A percentile compares a stretch with the other conserved stretches of the same genome.
These are phyloP conservation scores for Beauveria australis DNA, from an alignment of 2,329 filamentous ascomycete genomes.

Conservation along the genomic window DNA sequence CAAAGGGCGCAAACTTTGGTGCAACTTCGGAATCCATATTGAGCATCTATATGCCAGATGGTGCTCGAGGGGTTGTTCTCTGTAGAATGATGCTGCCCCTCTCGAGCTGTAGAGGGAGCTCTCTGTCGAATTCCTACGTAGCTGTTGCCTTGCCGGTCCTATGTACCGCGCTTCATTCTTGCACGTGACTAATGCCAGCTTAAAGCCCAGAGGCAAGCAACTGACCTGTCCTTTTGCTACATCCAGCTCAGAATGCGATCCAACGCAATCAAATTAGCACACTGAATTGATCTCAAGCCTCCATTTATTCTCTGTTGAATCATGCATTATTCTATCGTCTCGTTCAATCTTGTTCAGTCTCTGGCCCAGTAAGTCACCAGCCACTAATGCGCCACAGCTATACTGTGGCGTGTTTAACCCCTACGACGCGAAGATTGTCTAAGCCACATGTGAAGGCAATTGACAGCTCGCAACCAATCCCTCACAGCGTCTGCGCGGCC, in stretches of 20 bases:
- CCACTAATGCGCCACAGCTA: constrained; percentile 3
- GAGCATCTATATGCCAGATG: constrained; percentile 8
- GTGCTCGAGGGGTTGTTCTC: background rate
- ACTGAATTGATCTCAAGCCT: no score
- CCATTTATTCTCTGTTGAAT: background rate
- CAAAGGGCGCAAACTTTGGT: constrained; percentile 79
- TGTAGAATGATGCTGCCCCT: background rate
- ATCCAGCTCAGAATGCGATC: no score
- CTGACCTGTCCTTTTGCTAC: no score
- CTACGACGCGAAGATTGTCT: constrained; percentile 2
- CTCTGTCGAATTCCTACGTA: background rate
- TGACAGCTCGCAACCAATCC: constrained; percentile 4
- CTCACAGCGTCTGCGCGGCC: background rate
- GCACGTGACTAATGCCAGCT: background rate
- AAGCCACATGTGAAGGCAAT: constrained; percentile 6
- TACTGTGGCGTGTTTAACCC: background rate
- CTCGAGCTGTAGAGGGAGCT: background rate
- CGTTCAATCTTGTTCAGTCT: background rate
- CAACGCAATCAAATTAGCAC: background rate
- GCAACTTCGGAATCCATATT: constrained; percentile 53
- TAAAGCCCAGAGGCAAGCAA: no score
- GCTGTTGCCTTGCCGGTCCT: background rate
- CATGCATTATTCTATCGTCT: background rate
- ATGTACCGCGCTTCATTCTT: background rate
- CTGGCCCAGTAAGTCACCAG: background rate